These are phyloP conservation scores for Mortierella sp. DNA, from an alignment of 371 early-diverging fungal species.

Conservation along the genomic window DNA sequence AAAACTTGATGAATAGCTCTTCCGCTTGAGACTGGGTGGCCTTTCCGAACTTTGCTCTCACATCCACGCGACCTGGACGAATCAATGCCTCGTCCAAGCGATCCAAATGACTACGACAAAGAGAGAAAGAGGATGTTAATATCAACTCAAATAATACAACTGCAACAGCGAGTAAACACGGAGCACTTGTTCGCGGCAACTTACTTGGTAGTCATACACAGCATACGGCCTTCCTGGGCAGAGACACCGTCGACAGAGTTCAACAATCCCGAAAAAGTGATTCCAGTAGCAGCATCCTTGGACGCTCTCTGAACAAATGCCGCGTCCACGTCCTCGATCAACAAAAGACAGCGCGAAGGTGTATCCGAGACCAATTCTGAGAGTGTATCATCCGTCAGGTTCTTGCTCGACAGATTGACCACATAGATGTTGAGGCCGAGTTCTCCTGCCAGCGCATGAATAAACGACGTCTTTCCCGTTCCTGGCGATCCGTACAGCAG, in stretches of 20 bases:
- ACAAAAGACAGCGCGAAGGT: constrained; percentile 90
- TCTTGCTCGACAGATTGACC: constrained; percentile 88
- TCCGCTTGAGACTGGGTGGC: constrained; percentile 80
- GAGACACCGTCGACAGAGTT: constrained; percentile 92
- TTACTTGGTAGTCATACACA: constrained; percentile 88
- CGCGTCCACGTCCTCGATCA: constrained; percentile 99
- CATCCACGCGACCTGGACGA: constrained; percentile 97
- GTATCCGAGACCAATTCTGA: constrained; percentile 89
- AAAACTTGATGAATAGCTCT: constrained; percentile 65
- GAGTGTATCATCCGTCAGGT: constrained; percentile 92
- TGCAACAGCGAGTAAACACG: no score
- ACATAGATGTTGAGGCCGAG: constrained; percentile 95
- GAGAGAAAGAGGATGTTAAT: background rate
- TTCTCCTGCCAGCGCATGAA: constrained; percentile 96
- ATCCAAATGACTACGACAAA: constrained; percentile 77
- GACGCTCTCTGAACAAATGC: constrained; percentile 79
- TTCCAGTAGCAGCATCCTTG: constrained; percentile 44
- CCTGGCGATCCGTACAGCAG: constrained; percentile 91
- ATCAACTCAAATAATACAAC: background rate
- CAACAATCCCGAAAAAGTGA: constrained; percentile 78
- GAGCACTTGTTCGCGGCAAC: no score
- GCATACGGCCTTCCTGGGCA: constrained; percentile 80
- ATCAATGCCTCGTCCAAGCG: constrained; percentile 96
- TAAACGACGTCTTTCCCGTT: constrained; percentile 95
- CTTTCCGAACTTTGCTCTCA: constrained; percentile 87